Evolutionary conservation across 1,139 yeast genomes (phyloP), one percentile per base, ranked within the genome.

Genomic region (Candida pseudoviswanathii): DNA sequence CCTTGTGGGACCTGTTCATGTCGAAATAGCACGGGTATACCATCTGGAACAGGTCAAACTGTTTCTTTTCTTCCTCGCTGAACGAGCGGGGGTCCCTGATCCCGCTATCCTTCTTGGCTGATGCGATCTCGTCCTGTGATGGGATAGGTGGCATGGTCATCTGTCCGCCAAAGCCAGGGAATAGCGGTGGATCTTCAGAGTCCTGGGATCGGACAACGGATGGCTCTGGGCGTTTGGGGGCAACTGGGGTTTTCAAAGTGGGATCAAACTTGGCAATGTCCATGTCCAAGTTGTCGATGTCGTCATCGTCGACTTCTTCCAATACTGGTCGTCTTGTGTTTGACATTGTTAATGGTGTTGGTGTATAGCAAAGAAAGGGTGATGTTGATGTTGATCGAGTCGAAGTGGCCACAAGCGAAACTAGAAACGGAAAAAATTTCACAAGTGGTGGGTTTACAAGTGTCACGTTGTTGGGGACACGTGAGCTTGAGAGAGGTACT

Each of bases 1-100:
- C 82, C 49, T 78, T 77, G 59, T 85, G 89, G 2, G 92, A 77
- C 67, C 96, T 80, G 57, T 80, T 80, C 49, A 75, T 78, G 68
- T 94, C 98, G 65, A 94, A 94, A 70, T 94, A 94, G 61, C 96
- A 87, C 11, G 99, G 99, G 63, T 94, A 94, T 39, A 94, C 60
- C 41, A 89, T 66, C 66, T 87, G 92, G 75, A 90, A 83, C 49
- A 73, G 67, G 62, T 82, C 84, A 58, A 89, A 77, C 61, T 85
- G 82, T 50, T 80, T 83, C 52, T 80, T 71, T 56, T 85, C 83
- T 51, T 80, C 83, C 27, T 71, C 78, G 1, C 73, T 54, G 59
- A 74, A 69, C 52, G 66, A 61, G 42, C 61, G 64, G 1, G 79
- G 74, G 49, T 75, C 77, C 44, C 74, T 66, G 25, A 75, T 67